Evolutionary conservation across 2,329 filamentous ascomycete genomes (phyloP).

Genomic region (Dactylellina drechsleri): DNA sequence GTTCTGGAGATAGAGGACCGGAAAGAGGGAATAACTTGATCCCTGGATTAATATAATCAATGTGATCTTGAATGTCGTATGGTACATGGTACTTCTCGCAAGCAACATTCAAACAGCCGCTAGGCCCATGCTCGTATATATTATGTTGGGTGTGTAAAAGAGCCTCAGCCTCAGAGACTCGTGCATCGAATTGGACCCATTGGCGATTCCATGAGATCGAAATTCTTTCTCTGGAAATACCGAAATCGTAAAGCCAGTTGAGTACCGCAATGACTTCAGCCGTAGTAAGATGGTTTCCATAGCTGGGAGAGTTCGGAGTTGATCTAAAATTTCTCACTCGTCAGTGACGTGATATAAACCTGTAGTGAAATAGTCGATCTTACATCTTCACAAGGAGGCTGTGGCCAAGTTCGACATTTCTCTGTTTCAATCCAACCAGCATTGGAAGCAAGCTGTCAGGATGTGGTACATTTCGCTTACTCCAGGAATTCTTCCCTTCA

Average conservation of each 20-base stretch:
- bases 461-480: conserved; percentile 60
- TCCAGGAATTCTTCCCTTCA: conserved; percentile 60
- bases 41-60: conserved; percentile 70
- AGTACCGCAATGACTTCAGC: conserved; percentile 61
- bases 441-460: conserved; percentile 62
- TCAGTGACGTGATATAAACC: too few relatives aligned
- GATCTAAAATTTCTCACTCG: conserved; percentile 60
- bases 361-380: conserved; percentile 33
- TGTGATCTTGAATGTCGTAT: conserved; percentile 64
- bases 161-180: conserved; percentile 61
- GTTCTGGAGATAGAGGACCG: conserved; percentile 22
- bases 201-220: conserved; percentile 60
- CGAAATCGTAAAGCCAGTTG: conserved; percentile 61
- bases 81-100: conserved; percentile 66
- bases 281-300: conserved; percentile 62
- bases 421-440: conserved; percentile 65
- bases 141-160: conserved; percentile 67
- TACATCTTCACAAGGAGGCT: conserved; percentile 63
- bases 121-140: conserved; percentile 69
- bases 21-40: conserved; percentile 63
- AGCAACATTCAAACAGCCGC: conserved; percentile 63
- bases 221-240: conserved; percentile 60
- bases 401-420: conserved; percentile 64
- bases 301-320: conserved; percentile 61
- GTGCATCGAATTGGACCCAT: conserved; percentile 64